Evolutionary conservation across 2,329 filamentous ascomycete species (phyloP).

Genomic region (Trichoderma koningii): DNA sequence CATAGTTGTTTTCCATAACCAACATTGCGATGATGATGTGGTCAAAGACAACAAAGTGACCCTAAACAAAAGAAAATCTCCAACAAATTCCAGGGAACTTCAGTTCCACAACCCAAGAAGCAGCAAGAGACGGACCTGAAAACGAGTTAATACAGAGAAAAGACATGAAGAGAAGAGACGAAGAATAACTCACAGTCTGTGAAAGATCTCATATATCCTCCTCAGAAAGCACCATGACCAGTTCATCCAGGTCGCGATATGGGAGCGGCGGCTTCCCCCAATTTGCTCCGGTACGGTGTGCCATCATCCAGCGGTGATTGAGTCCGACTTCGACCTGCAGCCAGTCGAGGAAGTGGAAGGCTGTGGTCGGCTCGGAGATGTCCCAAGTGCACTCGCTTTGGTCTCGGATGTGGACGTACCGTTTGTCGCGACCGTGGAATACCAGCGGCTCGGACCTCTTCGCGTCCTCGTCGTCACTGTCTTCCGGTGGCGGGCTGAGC

Average conservation of each 20-base stretch:
- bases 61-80: too few species aligned
- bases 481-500: neutral
- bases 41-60: too few species aligned
- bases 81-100: neutral
- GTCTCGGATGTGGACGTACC: neutral
- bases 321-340: neutral
- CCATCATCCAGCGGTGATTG: neutral
- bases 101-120: neutral
- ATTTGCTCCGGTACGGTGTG: too few species aligned
- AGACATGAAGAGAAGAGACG: neutral
- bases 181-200: neutral
- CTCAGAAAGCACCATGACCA: neutral
- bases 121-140: neutral
- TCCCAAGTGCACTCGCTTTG: neutral
- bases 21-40: too few species aligned
- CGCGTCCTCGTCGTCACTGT: neutral
- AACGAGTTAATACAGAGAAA: too few species aligned
- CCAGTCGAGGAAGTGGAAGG: slow-evolving; percentile 9
- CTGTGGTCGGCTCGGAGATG: neutral
- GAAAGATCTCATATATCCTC: neutral
- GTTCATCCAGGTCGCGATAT: neutral
- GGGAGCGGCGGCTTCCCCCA: neutral
- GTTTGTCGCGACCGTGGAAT: neutral
- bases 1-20: too few species aligned
- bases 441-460: neutral